Percentiles rank a stretch among this genome's conserved stretches.
Evolutionary conservation across 352 stramenopile species (phyloP).

Genomic region (Phytophthora quininea): DNA sequence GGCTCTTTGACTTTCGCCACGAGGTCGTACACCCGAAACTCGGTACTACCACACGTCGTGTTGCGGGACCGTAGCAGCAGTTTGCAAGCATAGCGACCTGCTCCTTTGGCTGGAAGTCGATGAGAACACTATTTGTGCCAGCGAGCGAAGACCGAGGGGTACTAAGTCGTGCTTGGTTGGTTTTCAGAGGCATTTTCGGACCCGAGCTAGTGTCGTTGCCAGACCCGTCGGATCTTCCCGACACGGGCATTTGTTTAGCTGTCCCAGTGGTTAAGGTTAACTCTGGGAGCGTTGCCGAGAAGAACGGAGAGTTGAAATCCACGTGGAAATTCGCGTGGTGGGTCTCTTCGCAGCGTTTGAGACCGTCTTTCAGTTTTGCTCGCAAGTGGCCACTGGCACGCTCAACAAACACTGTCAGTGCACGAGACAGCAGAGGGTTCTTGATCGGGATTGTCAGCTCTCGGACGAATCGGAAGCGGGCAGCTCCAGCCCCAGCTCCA

Average conservation of each 20-base stretch:
- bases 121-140: slow-evolving; percentile 54
- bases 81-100: slow-evolving; percentile 74
- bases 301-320: slow-evolving; percentile 91
- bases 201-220: slow-evolving; percentile 4
- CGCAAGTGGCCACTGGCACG: slow-evolving; percentile 71
- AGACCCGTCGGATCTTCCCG: slow-evolving; percentile 22
- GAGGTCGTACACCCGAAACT: slow-evolving; percentile 87
- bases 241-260: slow-evolving; percentile 14
- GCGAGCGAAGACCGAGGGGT: slow-evolving; percentile 49
- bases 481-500: slow-evolving; percentile 1
- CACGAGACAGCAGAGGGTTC: slow-evolving; percentile 80
- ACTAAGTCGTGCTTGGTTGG: slow-evolving; percentile 55
- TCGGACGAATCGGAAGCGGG: slow-evolving; percentile 61
- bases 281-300: slow-evolving; percentile 63
- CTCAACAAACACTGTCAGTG: slow-evolving; percentile 69
- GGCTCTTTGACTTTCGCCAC: slow-evolving; percentile 87
- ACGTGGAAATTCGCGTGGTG: slow-evolving; percentile 73
- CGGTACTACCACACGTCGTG: slow-evolving; percentile 63
- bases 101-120: slow-evolving; percentile 83
- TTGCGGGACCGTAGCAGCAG: slow-evolving; percentile 67
- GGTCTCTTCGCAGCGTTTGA: slow-evolving; percentile 78
- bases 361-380: slow-evolving; percentile 75
- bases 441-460: slow-evolving; percentile 83
- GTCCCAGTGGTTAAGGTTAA: slow-evolving; percentile 33
- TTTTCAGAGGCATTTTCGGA: slow-evolving; percentile 36